Conservation (phyloP, 2,329 filamentous ascomycete species). For the Pestalotiopsis sp. region DNA sequence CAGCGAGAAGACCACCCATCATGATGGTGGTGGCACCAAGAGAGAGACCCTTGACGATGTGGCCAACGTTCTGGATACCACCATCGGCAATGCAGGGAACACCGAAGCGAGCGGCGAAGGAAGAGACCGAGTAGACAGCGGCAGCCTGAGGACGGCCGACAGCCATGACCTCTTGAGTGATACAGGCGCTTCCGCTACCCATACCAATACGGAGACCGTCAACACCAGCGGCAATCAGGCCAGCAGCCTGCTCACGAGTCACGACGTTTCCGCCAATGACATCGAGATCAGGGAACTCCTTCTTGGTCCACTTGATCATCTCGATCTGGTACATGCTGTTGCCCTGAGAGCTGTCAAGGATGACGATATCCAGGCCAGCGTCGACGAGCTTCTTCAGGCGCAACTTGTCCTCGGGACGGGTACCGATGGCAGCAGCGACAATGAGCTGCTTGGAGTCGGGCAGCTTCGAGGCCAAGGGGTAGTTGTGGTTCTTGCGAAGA, state of each 20-base stretch:
- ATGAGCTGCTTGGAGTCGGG: slow-evolving; percentile 97
- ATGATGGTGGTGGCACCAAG: slow-evolving; percentile 95
- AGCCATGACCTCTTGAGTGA: slow-evolving; percentile 99
- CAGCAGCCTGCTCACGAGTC: slow-evolving; percentile 92
- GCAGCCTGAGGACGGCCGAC: slow-evolving; percentile 95
- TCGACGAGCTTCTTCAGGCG: slow-evolving; percentile 87
- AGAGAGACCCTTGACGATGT: slow-evolving; percentile 97
- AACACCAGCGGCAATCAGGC: slow-evolving; percentile 87
- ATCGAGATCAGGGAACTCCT: slow-evolving; percentile 80
- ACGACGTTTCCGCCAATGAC: slow-evolving; percentile 99
- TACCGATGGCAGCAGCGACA: slow-evolving; percentile 92
- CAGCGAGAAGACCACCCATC: slow-evolving; percentile 98
- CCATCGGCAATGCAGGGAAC: slow-evolving; percentile 98
- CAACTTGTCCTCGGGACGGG: slow-evolving; percentile 86
- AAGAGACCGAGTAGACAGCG: slow-evolving; percentile 84
- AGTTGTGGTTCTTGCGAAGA: slow-evolving; percentile 98
- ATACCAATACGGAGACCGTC: slow-evolving; percentile 98
- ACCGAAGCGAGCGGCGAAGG: slow-evolving; percentile 89
- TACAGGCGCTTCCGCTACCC: slow-evolving; percentile 97
- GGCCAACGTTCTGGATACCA: slow-evolving; percentile 96
- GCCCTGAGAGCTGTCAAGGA: slow-evolving; percentile 95
- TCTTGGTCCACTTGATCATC: slow-evolving; percentile 96
- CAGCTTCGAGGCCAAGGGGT: slow-evolving; percentile 93
- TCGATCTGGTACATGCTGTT: slow-evolving; percentile 99
- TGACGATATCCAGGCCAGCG: slow-evolving; percentile 90